Conservation (phyloP, 306 rosid species). For the Argentina anserina region DNA sequence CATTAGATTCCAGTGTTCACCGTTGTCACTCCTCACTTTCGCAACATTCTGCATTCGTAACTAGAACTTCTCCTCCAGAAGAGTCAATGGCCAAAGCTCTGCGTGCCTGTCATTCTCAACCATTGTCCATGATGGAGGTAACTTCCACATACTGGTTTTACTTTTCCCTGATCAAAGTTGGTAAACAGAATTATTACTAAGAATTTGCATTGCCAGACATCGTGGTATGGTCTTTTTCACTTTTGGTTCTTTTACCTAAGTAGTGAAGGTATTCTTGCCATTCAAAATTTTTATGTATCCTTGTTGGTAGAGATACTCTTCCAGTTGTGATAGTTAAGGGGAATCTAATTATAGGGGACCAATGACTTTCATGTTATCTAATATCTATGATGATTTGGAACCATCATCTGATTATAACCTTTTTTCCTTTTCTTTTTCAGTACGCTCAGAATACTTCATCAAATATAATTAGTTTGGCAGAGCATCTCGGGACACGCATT, state of each 20-base stretch:
- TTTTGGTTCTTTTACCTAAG: neutral
- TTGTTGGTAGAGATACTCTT: neutral
- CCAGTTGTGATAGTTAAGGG: neutral
- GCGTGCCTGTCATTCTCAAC: slow-evolving; percentile 88
- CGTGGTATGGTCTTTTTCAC: neutral
- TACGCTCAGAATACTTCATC: slow-evolving; percentile 63
- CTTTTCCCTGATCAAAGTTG: neutral
- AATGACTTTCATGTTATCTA: neutral
- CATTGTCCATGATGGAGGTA: slow-evolving; percentile 92
- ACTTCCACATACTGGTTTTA: neutral
- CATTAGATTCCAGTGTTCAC: slow-evolving; percentile 62
- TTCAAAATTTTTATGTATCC: neutral
- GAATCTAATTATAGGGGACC: neutral
- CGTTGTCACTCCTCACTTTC: slow-evolving; percentile 91
- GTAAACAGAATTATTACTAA: too few species aligned
- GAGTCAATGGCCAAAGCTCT: slow-evolving; percentile 54
- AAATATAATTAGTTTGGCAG: slow-evolving; percentile 79
- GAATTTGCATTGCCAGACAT: neutral
- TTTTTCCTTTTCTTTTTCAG: slow-evolving; percentile 43
- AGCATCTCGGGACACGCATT: slow-evolving; percentile 88
- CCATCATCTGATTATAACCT: slow-evolving; percentile 29
- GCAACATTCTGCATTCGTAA: slow-evolving; percentile 43
- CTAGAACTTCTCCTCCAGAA: slow-evolving; percentile 52
- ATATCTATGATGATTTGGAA: neutral
- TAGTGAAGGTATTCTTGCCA: neutral